Base-by-base conservation (phyloP, 345 rosid genomes). In the Dipteronia sinensis region DNA sequence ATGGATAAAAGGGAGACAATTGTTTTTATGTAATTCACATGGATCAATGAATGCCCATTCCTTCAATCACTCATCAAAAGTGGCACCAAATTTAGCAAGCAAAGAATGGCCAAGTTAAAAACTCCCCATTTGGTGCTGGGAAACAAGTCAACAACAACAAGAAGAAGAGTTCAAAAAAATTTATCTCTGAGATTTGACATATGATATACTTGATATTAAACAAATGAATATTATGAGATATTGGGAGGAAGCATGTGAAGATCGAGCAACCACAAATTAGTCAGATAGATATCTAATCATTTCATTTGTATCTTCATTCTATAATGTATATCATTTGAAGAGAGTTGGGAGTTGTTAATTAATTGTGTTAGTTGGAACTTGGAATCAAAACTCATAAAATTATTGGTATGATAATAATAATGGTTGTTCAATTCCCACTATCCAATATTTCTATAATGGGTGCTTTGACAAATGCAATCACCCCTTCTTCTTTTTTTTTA, bases 21-120 rank as follows among this genome's bases (percentile, higher is more conserved):
- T 3, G 27, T 27, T 27, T 27, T 27, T 27, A 1, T 1, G 27
- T 27, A 38, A 38, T 38, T 16, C 63, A 25, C 20, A 58, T 27
- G 65, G 29, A 56, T 34, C 64, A 51, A 65, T 69, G 53, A 29
- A 42, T 51, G 81, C 83, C 87, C 85, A 79, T 77, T 74, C 74
- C 78, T 47, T 65, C 53, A n/a, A 63, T 68, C 11, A 69, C 59
- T 71, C 22, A 6, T 74, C 27, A 62, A 65, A 61, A 63, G 29
- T 19, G 76, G 76, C 64, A 70, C n/a, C 70, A 79, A 69, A 53
- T 55, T 17, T 40, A 25, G 72, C 73, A 73, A 70, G 80, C 81
- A 73, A 62, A 69, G 75, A 56, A 47, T 59, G 85, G 79, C 75
- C 66, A 49, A 62, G 44, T 42, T 74, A 53, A 65, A 73, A 79